phyloP scores from a whole-genome alignment of 2,329 filamentous ascomycete species.

The Alternaria triticimaculans region DNA sequence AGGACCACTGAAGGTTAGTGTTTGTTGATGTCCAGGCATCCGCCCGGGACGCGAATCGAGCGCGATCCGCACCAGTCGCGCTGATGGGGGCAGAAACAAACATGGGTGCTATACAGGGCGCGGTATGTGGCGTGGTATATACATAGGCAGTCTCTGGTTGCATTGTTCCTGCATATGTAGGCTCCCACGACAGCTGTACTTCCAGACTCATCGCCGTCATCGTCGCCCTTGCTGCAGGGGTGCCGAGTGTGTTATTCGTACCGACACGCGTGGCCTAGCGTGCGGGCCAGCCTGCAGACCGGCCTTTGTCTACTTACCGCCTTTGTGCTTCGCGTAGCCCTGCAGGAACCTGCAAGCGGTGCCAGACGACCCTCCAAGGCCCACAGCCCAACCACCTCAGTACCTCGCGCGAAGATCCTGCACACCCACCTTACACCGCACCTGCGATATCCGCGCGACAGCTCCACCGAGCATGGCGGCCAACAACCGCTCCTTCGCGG shows the following conservation, averaged over 20 bases:
- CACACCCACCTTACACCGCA: slow-evolving; percentile 18
- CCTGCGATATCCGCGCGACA: slow-evolving; percentile 22
- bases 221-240: slow-evolving; percentile 1
- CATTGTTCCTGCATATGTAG: background rate
- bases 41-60: slow-evolving; percentile 1
- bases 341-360: slow-evolving; percentile 10
- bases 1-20: slow-evolving; percentile 1
- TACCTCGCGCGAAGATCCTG: slow-evolving; percentile 12
- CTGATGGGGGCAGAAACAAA: background rate
- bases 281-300: slow-evolving; percentile 9
- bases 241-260: background rate
- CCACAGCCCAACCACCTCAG: slow-evolving; percentile 13
- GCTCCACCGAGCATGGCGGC: slow-evolving; percentile 35
- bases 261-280: slow-evolving; percentile 8
- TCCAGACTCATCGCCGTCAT: background rate
- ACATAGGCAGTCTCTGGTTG: background rate
- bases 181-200: background rate
- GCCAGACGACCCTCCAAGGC: slow-evolving; percentile 8
- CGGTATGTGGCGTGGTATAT: background rate
- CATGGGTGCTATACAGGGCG: background rate
- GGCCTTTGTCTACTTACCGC: slow-evolving; percentile 9
- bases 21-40: slow-evolving; percentile 12
- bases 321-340: slow-evolving; percentile 9
- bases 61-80: background rate
- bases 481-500: slow-evolving; percentile 46